Base-by-base conservation (phyloP, 345 rosid species). In the Rhizophora apiculata region DNA sequence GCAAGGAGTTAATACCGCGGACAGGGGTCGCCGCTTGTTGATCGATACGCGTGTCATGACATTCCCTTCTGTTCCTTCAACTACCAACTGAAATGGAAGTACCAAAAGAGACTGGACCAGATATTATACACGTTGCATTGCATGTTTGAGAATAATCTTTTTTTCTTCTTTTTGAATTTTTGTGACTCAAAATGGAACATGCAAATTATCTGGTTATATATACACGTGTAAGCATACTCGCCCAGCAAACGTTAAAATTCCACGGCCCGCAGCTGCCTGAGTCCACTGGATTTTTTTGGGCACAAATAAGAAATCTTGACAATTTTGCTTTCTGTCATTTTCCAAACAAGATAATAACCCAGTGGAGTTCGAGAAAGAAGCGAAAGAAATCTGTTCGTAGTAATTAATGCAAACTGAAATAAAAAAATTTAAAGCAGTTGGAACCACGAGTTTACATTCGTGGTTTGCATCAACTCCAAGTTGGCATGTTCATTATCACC, bases 401-500 rank as follows among this genome's bases (percentile, higher is more conserved):
- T 37, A 61, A 48, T 76, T 36, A 62, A 73, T 68, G 68, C 64
- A 72, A 61, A 22, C 70, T 15, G 4, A 63, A 27, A 27, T 6
- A 58, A 63, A 49, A 68, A 13, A 18, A 24, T 24, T 8, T 52
- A 46, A 67, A 62, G 53, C 32, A 60, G 43, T 69, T 54, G 76
- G 69, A 79, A 67, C 83, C 86, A 76, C 79, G 64, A 65, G 58
- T 70, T 74, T 49, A 34, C 51, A 7, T 72, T 30, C 58, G 60
- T 77, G 86, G 83, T 68, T 62, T 15, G 19, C 43, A 65, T 76
- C 67, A 30, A 62, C 16, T 80, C 82, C 84, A 68, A 65, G 88
- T 79, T 79, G 77, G 84, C 82, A 19, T 36, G 60, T 66, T 62
- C 22, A 53, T 60, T 26, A 66, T 85, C 93, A 84, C 86, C 68